Conservation (phyloP, 1,139 yeast genomes). For the Arxiozyma telluris region DNA sequence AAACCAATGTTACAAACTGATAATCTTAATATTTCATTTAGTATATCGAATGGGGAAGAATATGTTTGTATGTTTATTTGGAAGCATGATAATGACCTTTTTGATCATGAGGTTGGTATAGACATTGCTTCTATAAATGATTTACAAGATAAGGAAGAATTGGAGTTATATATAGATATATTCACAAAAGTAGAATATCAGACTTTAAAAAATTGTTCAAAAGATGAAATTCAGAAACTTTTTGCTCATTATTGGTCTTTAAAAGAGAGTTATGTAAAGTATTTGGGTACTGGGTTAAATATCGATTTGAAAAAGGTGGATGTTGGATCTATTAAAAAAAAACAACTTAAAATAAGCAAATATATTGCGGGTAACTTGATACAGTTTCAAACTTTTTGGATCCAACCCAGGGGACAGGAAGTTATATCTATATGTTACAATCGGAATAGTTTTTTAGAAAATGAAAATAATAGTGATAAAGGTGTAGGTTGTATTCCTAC, state of each 20-base stretch:
- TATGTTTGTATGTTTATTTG: conserved; percentile 37
- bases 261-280: conserved; percentile 62
- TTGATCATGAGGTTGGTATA: conserved; percentile 38
- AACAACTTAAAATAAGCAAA: conserved; percentile 3
- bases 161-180: conserved; percentile 42
- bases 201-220: conserved; percentile 21
- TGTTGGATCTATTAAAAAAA: conserved; percentile 12
- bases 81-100: conserved; percentile 13
- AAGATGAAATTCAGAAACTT: conserved; percentile 9
- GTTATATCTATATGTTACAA: conserved; percentile 11
- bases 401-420: conserved; percentile 6
- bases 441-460: neutral
- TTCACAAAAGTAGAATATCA: conserved; percentile 39
- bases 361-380: conserved; percentile 9
- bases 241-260: conserved; percentile 62
- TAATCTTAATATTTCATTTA: conserved; percentile 39
- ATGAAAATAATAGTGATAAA: neutral
- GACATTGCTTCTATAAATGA: conserved; percentile 55
- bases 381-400: conserved; percentile 19
- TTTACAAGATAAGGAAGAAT: conserved; percentile 24
- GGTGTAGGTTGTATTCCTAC: neutral
- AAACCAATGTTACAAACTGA: conserved; percentile 34
- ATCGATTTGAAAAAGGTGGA: conserved; percentile 36
- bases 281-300: conserved; percentile 53
- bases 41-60: conserved; percentile 48